Base-by-base conservation (phyloP, 106 monocot genomes). In the Dendrobium catenatum region DNA sequence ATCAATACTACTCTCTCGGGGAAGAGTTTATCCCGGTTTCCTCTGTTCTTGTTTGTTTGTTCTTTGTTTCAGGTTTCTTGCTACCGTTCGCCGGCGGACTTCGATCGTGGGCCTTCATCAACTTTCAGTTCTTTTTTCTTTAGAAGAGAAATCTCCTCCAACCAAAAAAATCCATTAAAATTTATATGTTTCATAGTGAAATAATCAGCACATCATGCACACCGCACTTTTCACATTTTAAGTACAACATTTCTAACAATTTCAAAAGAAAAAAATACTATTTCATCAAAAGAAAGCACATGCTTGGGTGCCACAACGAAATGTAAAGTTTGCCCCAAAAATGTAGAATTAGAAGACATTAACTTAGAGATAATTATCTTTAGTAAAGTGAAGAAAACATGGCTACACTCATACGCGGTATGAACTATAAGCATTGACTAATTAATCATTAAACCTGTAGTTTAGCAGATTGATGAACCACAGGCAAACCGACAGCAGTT, bases 401-500 rank as follows among this genome's bases (percentile, higher is more conserved):
- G 70, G 37, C 70, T 4, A 37, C 13, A 70, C 37, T 70, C 33
- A 33, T 33, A 37, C 3, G 16, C 37, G 2, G 74, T 19, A 74
- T 74, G 20, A 43, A 42, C 40, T 29, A 74, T 37, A 68, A 29
- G 24, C 26, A 6, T 70, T 70, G 15, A 37, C 68, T 20, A 37
- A 29, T 74, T 74, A 17, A 73, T 42, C 8, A 22, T 9, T 76
- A 76, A 73, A 88, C 97, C 94, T 99, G 99, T 44, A 99, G 80
- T 80, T 81, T 95, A 76, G 99, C 80, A 44, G 99, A 99, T 20
- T 87, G 89, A 86, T 99, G 99, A 78, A 91, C 75, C 44, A 80
- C 72, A 10, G 99, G 95, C 75, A 88, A 75, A 4, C 99, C 99
- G 37, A 99, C 99, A 72, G 95, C 83, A 75, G 91, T 93, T 79